A percentile compares a stretch with the other conserved stretches of the same genome.
Evolutionary conservation across 2,329 filamentous ascomycete genomes (phyloP).

Genomic region (Fusarium sp.): DNA sequence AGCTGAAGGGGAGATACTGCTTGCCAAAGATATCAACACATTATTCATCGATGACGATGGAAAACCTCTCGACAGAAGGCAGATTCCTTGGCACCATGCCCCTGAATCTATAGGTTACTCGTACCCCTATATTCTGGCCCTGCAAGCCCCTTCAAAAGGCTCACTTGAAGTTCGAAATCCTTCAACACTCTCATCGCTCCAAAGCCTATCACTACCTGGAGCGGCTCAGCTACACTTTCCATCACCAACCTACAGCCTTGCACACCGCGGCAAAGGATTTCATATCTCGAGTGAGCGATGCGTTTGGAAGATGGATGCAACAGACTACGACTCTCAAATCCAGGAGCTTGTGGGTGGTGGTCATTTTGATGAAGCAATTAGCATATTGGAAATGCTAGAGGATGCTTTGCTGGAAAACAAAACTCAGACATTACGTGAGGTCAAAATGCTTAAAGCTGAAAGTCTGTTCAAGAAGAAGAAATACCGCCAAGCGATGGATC

Average conservation of each 20-base stretch:
- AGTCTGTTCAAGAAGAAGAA: conserved; percentile 82
- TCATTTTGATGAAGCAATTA: conserved; percentile 91
- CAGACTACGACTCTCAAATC: conserved; percentile 91
- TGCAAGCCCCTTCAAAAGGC: conserved; percentile 86
- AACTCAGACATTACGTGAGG: conserved; percentile 79
- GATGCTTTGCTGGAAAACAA: conserved; percentile 91
- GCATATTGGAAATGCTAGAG: conserved; percentile 87
- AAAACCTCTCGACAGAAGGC: conserved; percentile 81
- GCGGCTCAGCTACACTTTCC: conserved; percentile 90
- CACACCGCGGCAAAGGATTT: conserved; percentile 95
- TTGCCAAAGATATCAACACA: conserved; percentile 98
- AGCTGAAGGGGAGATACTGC: conserved; percentile 82
- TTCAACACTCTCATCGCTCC: conserved; percentile 87
- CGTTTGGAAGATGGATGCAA: conserved; percentile 96
- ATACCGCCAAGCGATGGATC: conserved; percentile 85
- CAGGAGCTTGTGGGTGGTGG: conserved; percentile 79
- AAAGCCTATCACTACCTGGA: conserved; percentile 83
- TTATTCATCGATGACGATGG: conserved; percentile 89
- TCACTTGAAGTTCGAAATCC: conserved; percentile 92
- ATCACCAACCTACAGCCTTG: conserved; percentile 91
- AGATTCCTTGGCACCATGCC: conserved; percentile 90
- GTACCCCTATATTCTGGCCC: conserved; percentile 91
- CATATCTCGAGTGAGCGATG: conserved; percentile 89
- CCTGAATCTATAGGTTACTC: conserved; percentile 95
- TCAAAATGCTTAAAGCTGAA: conserved; percentile 93